Base-by-base conservation (phyloP, 2,329 filamentous ascomycete genomes). In the Ophidiomyces ophidiicola region DNA sequence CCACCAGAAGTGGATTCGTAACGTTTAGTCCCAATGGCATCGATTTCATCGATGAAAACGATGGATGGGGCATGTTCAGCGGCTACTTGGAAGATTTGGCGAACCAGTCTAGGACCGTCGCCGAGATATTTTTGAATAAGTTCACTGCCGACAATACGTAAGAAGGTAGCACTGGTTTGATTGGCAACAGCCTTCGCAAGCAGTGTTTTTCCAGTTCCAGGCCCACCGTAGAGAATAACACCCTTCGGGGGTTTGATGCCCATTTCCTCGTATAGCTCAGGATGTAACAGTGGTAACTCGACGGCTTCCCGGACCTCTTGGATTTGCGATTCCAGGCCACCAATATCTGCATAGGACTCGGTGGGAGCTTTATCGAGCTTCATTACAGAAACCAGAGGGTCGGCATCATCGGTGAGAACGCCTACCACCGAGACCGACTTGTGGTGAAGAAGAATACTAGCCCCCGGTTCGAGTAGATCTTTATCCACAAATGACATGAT, bases 401-500 rank as follows among this genome's bases (percentile, higher is more conserved):
- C 90, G 12, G 90, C 79, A 56, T 98, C 90, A 53, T 98, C 90
- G 1, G 88, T 96, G 52, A 98, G 68, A 14, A 98, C 90, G 61
- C 92, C 90, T 20, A 98, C 90, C 31, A 98, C 93, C 29, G 88
- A 94, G 36, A 96, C 88, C 38, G 83, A 92, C 69, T 98, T 98
- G 64, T 98, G 90, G 57, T 98, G 90, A 43, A 98, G 70, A 34
- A 98, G 69, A 34, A 98, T 90, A 53, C 86, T 94, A 12, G 90
- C 86, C 45, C 92, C 92, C 1, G 90, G 90, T 64, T 98, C 90
- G 30, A 98, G 73, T 3, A 98, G 76, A 56, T 98, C 90, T 66
- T 98, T 98, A 71, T 98, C 90, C 49, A 98, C 90, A 55, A 98
- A 98, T 40, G 88, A 94, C 90, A 96, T 96, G 73, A 98, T 98